Percentiles rank a stretch among this genome's conserved stretches.
These are phyloP conservation scores for Lentinula novae-zelandiae DNA, from an alignment of 1,284 basidiomycete genomes.

Conservation along the genomic window DNA sequence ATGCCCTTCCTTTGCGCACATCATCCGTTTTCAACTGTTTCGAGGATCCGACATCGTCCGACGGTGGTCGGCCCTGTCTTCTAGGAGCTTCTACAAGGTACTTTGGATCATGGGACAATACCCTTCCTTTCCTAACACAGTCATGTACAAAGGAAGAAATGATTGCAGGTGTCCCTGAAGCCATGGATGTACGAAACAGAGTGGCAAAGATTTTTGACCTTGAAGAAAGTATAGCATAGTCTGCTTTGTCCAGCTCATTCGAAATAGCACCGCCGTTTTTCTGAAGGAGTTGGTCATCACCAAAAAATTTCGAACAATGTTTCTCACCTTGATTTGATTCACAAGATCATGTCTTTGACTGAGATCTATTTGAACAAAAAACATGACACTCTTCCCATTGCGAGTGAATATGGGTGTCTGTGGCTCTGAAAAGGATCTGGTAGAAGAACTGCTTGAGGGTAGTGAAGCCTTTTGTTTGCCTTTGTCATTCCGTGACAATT, in stretches of 20 bases:
- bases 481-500: neutral
- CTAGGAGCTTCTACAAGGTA: conserved; percentile 17
- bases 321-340: conserved; percentile 49
- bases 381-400: conserved; percentile 37
- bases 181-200: conserved; percentile 35
- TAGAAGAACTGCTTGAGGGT: neutral
- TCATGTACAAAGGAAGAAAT: conserved; percentile 52
- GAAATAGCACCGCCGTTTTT: conserved; percentile 60
- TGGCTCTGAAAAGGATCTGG: neutral
- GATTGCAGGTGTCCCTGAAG: conserved; percentile 38
- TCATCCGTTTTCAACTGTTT: neutral
- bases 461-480: conserved; percentile 5
- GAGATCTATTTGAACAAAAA: conserved; percentile 58
- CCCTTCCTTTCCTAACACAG: conserved; percentile 39
- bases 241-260: conserved; percentile 45
- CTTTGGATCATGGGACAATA: conserved; percentile 39
- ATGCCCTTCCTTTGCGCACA: neutral
- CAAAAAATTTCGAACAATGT: neutral
- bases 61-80: neutral
- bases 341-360: conserved; percentile 42
- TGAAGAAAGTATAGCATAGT: conserved; percentile 53
- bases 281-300: conserved; percentile 29
- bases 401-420: conserved; percentile 13
- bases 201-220: conserved; percentile 45
- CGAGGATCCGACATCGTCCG: neutral